Evolutionary conservation across 805 yeast species (phyloP), one percentile per base, ranked within the genome.

Genomic region (Debaryomyces prosopidis): DNA sequence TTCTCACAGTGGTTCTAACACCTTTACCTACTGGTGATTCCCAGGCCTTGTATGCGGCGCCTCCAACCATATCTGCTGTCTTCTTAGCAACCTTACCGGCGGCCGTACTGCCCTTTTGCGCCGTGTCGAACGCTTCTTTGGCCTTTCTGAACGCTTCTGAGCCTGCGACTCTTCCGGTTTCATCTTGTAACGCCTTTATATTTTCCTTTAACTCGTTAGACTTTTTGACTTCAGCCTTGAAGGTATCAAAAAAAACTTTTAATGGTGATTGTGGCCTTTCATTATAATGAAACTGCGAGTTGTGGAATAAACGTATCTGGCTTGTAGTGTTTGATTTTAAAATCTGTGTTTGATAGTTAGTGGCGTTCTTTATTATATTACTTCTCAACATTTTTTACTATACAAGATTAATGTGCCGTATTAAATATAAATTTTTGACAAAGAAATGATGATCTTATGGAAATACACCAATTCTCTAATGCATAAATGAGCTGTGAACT

Each of bases 51-150:
- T 79, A 75, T 3, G 97, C 98, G 37, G 84, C 96, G 46, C 79
- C 85, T 44, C 97, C 98, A 30, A 94, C 89, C 33, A 84, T 92
- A 57, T 87, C 89, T n/a, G 97, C 97, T 4, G 98, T 94, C 68
- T 87, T 87, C 58, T 82, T 80, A 44, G 89, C 80, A 36, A 89
- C 85, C 62, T 87, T 81, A 6, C 82, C 80, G n/a, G 82, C 76
- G 32, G 87, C 87, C 15, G 88, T 77, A 15, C 78, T 67, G 11
- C 81, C 79, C 60, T 81, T 83, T 58, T 87, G 94, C 2, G 98
- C 97, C 44, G 75, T 79, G 45, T 87, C 87, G 57, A 85, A 89
- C 0, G 99, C 99, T 49, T 90, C 97, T 61, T 87, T 85, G 28
- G 99, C 99, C 58, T 79, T 82, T 65, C 85, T 88, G 72, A 88